Percentiles rank a stretch among this genome's conserved stretches.
Conservation (phyloP, 1,284 basidiomycete genomes). For the Melampsora larici-populina region DNA sequence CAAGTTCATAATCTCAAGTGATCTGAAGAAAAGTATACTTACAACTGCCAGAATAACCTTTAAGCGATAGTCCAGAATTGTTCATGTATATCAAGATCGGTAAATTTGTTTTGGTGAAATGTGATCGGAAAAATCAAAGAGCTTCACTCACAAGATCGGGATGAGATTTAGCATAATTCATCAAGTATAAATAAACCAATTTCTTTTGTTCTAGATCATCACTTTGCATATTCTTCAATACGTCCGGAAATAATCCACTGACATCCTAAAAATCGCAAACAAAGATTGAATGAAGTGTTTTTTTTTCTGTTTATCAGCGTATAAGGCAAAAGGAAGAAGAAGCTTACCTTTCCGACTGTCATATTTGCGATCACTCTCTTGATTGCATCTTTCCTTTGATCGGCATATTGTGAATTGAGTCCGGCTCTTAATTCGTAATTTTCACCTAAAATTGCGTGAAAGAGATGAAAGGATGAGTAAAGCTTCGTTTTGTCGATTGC, state of each 20-base stretch:
- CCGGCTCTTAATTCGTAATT: conserved; percentile 84
- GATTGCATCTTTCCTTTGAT: conserved; percentile 54
- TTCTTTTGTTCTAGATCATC: conserved; percentile 58
- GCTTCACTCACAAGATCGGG: conserved; percentile 72
- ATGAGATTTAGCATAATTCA: conserved; percentile 84
- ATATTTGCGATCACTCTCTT: conserved; percentile 69
- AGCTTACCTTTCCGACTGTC: conserved; percentile 92
- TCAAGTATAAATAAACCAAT: conserved; percentile 91
- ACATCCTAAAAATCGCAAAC: conserved; percentile 12
- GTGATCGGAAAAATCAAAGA: conserved; percentile 64
- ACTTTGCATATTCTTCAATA: conserved; percentile 87
- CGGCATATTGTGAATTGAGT: conserved; percentile 54
- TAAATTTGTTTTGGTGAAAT: conserved; percentile 17
- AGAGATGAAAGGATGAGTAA: neutral
- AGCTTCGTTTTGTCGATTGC: neutral
- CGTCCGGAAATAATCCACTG: conserved; percentile 60
- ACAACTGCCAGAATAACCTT: conserved; percentile 42
- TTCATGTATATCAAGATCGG: neutral
- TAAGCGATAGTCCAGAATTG: neutral
- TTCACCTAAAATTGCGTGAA: conserved; percentile 61
- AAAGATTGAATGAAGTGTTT: conserved; percentile 7
- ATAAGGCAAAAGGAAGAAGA: conserved; percentile 54
- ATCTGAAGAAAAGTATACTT: neutral
- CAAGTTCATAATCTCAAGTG: neutral
- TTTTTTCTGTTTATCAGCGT: neutral